A percentile compares a stretch with the other conserved stretches of the same genome.
Conservation (phyloP, 805 yeast species). For the Starmerella davenportii region DNA sequence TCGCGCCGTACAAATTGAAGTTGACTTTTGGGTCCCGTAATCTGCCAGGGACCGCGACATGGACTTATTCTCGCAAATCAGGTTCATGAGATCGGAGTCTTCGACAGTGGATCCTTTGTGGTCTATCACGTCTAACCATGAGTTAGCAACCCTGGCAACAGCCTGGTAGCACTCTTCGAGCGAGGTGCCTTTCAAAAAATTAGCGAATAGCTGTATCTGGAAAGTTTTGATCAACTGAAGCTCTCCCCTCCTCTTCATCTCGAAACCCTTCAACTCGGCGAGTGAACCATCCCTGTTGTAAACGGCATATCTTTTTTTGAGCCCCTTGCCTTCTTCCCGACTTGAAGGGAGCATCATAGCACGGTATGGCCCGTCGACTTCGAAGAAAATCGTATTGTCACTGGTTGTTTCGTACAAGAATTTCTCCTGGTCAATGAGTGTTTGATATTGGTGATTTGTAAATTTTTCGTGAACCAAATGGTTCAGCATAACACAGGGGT, state of each 20-base stretch:
- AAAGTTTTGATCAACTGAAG: conserved; percentile 81
- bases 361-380: conserved; percentile 95
- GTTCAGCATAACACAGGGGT: conserved; percentile 92
- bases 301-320: conserved; percentile 92
- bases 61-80: conserved; percentile 88
- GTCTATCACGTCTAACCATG: conserved; percentile 89
- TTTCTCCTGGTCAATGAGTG: conserved; percentile 45
- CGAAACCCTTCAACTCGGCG: conserved; percentile 94
- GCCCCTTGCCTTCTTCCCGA: conserved; percentile 90
- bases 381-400: conserved; percentile 91
- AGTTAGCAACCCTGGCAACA: conserved; percentile 82
- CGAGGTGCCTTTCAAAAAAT: conserved; percentile 70
- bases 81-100: conserved; percentile 82
- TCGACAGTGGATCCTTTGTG: conserved; percentile 72
- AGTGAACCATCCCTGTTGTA: conserved; percentile 84
- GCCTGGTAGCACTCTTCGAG: conserved; percentile 67
- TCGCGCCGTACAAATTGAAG: conserved; percentile 88
- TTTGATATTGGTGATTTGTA: conserved; percentile 90
- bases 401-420: conserved; percentile 58
- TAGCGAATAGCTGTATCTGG: conserved; percentile 83
- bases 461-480: conserved; percentile 78
- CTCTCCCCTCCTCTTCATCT: conserved; percentile 91
- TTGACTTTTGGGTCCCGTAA: conserved; percentile 77
- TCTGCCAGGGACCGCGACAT: conserved; percentile 86
- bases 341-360: conserved; percentile 97